phyloP scores from a whole-genome alignment of 192 early-diverging fungal species.

The Chytriomyces confervae region DNA sequence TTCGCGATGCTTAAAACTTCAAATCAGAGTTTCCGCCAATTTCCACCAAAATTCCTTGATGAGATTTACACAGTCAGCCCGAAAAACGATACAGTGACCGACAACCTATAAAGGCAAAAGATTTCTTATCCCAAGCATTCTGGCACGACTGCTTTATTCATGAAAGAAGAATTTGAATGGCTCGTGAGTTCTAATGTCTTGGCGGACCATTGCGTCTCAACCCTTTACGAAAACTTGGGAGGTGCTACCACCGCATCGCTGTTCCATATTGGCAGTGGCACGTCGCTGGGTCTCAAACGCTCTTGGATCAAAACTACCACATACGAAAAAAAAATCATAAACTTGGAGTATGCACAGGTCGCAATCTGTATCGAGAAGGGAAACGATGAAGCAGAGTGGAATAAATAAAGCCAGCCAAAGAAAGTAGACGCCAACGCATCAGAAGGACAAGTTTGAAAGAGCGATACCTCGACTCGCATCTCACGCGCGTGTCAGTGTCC shows the following conservation, averaged over 20 bases:
- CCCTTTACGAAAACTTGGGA: not conserved
- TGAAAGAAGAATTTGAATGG: conserved; percentile 26
- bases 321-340: not conserved
- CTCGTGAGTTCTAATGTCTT: conserved; percentile 7
- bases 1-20: too few relatives aligned
- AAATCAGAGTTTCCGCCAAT: too few relatives aligned
- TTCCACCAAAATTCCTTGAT: too few relatives aligned
- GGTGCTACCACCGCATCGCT: not conserved
- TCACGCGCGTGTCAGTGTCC: too few relatives aligned
- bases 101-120: not conserved
- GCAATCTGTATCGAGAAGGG: conserved; percentile 3
- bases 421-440: too few relatives aligned
- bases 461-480: too few relatives aligned
- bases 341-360: conserved; percentile 13
- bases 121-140: conserved; percentile 20
- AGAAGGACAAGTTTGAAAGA: too few relatives aligned
- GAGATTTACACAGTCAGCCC: too few relatives aligned
- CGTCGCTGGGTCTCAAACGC: conserved; percentile 13
- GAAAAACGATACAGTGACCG: not conserved
- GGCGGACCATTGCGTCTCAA: not conserved
- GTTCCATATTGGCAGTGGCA: conserved; percentile 21
- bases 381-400: too few relatives aligned
- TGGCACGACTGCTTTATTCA: conserved; percentile 18
- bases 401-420: too few relatives aligned
- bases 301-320: not conserved